A percentile compares a stretch with the other conserved stretches of the same genome.
Evolutionary conservation across 1,284 basidiomycete genomes (phyloP).

Genomic region (Apiotrichum siamense): DNA sequence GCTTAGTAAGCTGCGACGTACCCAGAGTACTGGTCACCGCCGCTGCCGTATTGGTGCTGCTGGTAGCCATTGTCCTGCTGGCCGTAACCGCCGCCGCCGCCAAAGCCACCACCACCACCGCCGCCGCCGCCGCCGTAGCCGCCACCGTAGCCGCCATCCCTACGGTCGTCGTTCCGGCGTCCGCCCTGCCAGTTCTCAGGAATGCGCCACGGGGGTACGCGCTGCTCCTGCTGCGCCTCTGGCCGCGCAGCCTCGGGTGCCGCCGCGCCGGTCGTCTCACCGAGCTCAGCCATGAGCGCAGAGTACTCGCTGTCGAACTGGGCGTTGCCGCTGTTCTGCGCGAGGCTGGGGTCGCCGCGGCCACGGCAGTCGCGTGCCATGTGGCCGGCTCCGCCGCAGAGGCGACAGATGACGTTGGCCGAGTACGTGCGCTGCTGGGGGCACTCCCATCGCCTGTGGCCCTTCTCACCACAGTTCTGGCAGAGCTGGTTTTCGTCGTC

Average conservation of each 20-base stretch:
- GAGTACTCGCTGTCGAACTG: conserved; percentile 95
- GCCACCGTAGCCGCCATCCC: conserved; percentile 19
- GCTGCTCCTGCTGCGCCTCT: conserved; percentile 26
- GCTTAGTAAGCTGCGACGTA: conserved; percentile 14
- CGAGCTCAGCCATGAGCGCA: conserved; percentile 94
- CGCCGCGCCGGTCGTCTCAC: conserved; percentile 67
- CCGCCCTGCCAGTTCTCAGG: conserved; percentile 49
- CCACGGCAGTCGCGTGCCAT: conserved; percentile 91
- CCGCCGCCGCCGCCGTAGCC: conserved; percentile 6
- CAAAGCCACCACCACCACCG: conserved; percentile 15
- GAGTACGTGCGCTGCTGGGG: conserved; percentile 93
- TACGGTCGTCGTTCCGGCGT: conserved; percentile 8
- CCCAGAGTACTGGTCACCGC: conserved; percentile 36
- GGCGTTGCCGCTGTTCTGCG: conserved; percentile 45
- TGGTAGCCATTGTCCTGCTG: conserved; percentile 1
- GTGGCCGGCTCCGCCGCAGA: conserved; percentile 87
- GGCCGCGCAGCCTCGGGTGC: conserved; percentile 25
- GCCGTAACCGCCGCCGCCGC: conserved; percentile 14
- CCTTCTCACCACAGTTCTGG: conserved; percentile 85
- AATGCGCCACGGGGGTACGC: conserved; percentile 51
- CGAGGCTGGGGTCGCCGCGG: conserved; percentile 50
- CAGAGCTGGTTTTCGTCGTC: conserved; percentile 99
- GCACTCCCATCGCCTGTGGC: conserved; percentile 92
- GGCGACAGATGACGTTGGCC: conserved; percentile 94
- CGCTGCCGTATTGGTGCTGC: background rate